Evolutionary conservation across 441 rosid species (phyloP).

Genomic region (Monsonia emarginata): DNA sequence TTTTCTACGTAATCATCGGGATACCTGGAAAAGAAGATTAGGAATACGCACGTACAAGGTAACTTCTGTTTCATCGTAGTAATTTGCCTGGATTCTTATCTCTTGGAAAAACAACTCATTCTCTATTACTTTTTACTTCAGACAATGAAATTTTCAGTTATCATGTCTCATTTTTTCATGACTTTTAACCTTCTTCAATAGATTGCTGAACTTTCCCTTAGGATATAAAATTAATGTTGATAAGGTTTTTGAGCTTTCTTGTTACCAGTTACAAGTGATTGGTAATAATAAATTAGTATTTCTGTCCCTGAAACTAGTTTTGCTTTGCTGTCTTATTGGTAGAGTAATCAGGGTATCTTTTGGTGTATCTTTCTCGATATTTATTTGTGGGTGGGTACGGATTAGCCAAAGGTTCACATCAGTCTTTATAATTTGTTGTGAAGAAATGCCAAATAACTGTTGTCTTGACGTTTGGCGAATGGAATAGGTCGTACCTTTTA

Average conservation of each 20-base stretch:
- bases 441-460: constrained; percentile 1
- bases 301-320: neutral
- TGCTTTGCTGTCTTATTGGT: neutral
- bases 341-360: neutral
- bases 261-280: too few species aligned
- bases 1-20: constrained; percentile 67
- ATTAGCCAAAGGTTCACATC: neutral
- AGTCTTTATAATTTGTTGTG: neutral
- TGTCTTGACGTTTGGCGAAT: constrained; percentile 6
- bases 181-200: neutral
- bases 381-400: neutral
- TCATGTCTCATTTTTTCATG: constrained; percentile 1
- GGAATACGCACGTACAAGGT: constrained; percentile 93
- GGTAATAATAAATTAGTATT: too few species aligned
- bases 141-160: neutral
- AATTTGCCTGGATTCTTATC: constrained; percentile 4
- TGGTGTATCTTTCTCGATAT: too few species aligned
- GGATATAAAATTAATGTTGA: neutral
- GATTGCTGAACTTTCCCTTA: neutral
- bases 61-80: constrained; percentile 16
- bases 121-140: neutral
- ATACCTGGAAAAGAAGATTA: constrained; percentile 86
- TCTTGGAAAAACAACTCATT: neutral
- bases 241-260: neutral
- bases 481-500: constrained; percentile 85